Evolutionary conservation across 148 eudicot species (phyloP).

Genomic region (Vaccinium myrtillus): DNA sequence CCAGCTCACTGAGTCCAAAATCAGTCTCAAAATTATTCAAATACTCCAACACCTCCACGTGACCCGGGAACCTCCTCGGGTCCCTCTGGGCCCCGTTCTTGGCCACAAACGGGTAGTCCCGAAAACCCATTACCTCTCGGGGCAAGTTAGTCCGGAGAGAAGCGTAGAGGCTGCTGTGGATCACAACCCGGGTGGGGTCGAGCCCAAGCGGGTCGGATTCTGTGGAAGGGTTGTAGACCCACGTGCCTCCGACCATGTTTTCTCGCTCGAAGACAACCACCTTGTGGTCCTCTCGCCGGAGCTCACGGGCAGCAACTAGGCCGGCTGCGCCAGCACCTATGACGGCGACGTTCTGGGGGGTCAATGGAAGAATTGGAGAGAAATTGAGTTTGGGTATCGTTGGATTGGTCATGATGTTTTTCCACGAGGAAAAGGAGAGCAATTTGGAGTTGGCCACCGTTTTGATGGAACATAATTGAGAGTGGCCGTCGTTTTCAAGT

Average conservation of each 20-base stretch:
- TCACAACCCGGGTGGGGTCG: conserved; percentile 47
- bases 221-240: conserved; percentile 59
- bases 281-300: conserved; percentile 67
- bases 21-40: conserved; percentile 58
- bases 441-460: too few species aligned
- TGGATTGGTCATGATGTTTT: too few species aligned
- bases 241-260: conserved; percentile 60
- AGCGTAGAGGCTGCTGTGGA: conserved; percentile 71
- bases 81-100: conserved; percentile 48
- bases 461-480: too few species aligned
- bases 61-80: conserved; percentile 81
- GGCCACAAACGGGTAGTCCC: conserved; percentile 68
- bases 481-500: too few species aligned
- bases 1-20: conserved; percentile 57
- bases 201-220: conserved; percentile 73
- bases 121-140: conserved; percentile 75
- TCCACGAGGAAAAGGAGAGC: too few species aligned
- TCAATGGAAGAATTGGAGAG: conserved; percentile 22
- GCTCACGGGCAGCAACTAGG: conserved; percentile 73
- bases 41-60: conserved; percentile 74
- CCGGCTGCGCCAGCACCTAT: conserved; percentile 95
- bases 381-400: too few species aligned
- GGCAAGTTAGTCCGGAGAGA: conserved; percentile 86
- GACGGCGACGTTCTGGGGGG: conserved; percentile 64
- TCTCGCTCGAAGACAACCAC: conserved; percentile 73